These are phyloP conservation scores for Arabidopsis hybrid DNA, from an alignment of 441 rosid species.

Conservation along the genomic window DNA sequence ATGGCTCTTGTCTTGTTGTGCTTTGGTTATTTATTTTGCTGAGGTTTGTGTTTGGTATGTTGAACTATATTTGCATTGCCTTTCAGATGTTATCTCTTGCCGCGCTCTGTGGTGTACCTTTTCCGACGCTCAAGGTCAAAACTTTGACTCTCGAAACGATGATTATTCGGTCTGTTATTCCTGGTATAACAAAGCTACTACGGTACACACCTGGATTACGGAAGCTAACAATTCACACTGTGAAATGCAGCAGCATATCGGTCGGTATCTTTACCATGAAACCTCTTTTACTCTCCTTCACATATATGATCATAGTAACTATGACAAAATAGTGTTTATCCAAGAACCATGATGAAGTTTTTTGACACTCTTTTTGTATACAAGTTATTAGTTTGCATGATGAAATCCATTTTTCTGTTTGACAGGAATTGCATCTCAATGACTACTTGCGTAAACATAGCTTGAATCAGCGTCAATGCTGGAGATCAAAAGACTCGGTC, in stretches of 20 bases:
- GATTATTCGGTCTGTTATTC: slow-evolving; percentile 42
- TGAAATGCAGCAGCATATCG: slow-evolving; percentile 38
- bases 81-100: slow-evolving; percentile 42
- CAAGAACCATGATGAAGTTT: background rate
- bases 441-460: slow-evolving; percentile 32
- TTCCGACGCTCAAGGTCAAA: slow-evolving; percentile 37
- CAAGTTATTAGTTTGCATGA: slow-evolving; percentile 1
- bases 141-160: slow-evolving; percentile 40
- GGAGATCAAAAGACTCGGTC: slow-evolving; percentile 32
- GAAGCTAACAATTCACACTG: slow-evolving; percentile 36
- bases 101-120: slow-evolving; percentile 30
- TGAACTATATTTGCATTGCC: background rate
- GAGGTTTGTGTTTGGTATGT: slow-evolving; percentile 4
- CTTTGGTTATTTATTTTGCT: background rate
- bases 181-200: slow-evolving; percentile 38
- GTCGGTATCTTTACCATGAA: slow-evolving; percentile 30
- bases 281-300: slow-evolving; percentile 3
- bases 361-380: background rate
- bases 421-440: slow-evolving; percentile 42
- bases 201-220: slow-evolving; percentile 27
- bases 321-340: background rate
- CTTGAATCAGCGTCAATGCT: slow-evolving; percentile 33
- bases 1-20: slow-evolving; percentile 8
- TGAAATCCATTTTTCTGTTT: background rate
- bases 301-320: background rate